Evolutionary conservation across 257 asterid species (phyloP).

Genomic region (Solanum etuberosum): DNA sequence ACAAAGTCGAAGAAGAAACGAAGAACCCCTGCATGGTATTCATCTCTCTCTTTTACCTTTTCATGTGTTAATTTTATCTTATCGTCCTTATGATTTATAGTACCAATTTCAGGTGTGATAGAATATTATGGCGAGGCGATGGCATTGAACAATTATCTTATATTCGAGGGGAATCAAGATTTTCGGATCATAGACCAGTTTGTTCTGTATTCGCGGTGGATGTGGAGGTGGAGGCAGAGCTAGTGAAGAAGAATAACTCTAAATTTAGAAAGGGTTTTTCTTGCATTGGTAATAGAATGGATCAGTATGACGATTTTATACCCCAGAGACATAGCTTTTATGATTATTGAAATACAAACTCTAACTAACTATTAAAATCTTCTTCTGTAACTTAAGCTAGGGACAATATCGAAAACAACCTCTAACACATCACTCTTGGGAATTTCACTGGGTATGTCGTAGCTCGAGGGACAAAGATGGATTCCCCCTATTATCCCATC

Average conservation of each 20-base stretch:
- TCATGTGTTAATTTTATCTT: neutral
- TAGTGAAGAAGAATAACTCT: constrained; percentile 12
- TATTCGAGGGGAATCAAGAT: constrained; percentile 73
- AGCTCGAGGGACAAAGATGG: neutral
- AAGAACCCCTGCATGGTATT: constrained; percentile 84
- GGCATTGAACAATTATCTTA: constrained; percentile 65
- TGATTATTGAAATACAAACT: constrained; percentile 10
- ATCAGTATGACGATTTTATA: constrained; percentile 31
- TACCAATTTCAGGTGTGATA: constrained; percentile 59
- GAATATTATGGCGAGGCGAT: constrained; percentile 68
- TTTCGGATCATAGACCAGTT: constrained; percentile 83
- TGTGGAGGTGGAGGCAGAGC: constrained; percentile 27
- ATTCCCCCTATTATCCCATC: neutral
- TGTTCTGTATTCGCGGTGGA: constrained; percentile 56
- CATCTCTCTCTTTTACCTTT: neutral
- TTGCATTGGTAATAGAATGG: constrained; percentile 33
- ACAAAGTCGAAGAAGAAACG: constrained; percentile 73
- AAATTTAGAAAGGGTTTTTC: constrained; percentile 58
- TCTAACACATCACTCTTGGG: no score
- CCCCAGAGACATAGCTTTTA: constrained; percentile 51
- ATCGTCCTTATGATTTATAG: neutral
- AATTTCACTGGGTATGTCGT: neutral
- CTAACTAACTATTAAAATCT: neutral
- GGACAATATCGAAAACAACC: neutral
- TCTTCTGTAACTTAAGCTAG: neutral